Evolutionary conservation across 306 rosid species (phyloP), one percentile per base, ranked within the genome.

Genomic region (Trifolium dubium): DNA sequence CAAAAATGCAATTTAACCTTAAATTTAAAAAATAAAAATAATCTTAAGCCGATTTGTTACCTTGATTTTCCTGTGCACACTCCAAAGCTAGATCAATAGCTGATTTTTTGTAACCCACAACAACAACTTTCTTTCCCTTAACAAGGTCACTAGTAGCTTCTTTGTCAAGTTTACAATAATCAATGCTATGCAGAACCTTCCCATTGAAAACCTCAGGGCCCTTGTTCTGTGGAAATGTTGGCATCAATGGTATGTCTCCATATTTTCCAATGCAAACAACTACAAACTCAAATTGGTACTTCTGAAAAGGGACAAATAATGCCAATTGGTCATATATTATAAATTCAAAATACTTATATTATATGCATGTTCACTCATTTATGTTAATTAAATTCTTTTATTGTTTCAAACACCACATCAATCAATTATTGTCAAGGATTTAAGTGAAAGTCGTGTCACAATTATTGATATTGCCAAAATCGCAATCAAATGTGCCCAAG

Each of bases 1-100:
- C 0, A 23, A 23, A 23, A 23, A 23, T 23, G 23, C 23, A 23
- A 23, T 23, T 23, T 23, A 23, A 23, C 23, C 23, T 23, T 23
- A 23, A 23, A 23, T 23, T 23, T 23, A 23, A 23, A 23, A 23
- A 23, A 23, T 23, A 23, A 23, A 23, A 23, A 23, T 23, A 23
- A 23, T 23, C 23, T 23, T 23, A 23, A 1, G 1, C 1, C 23
- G 23, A 23, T 23, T 23, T 28, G 6, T 61, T 47, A 88, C 96
- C 93, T 86, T 88, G 88, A 79, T 90, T 90, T 49, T 80, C 88
- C 59, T 75, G 61, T 0, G 91, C 88, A 69, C 92, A 89, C 76
- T 89, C 92, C 6, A 84, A 4, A 58, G 95, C 95, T 64, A 89
- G 76, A 82, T 89, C 95, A 75, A 89, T 84, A 5, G 86, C 90